Conservation (phyloP, 2,329 filamentous ascomycete species). For the Venturia oleaginea region DNA sequence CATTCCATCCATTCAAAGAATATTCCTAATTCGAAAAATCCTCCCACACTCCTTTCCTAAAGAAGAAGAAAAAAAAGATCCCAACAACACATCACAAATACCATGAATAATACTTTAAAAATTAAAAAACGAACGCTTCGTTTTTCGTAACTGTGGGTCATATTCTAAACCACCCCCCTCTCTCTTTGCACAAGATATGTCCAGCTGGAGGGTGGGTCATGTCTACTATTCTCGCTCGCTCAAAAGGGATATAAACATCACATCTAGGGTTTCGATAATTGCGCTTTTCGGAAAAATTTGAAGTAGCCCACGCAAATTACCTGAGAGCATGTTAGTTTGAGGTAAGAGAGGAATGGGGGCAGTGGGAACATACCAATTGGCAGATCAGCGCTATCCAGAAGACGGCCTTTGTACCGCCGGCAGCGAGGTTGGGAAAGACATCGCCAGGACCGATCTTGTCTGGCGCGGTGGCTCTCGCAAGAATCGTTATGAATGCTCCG, state of each 20-base stretch:
- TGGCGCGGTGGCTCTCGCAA: conserved; percentile 50
- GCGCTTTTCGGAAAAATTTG: conserved; percentile 49
- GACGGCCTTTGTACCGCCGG: conserved; percentile 37
- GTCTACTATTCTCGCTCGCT: neutral
- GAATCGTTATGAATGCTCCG: conserved; percentile 53
- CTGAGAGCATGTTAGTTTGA: conserved; percentile 30
- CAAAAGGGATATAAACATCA: neutral
- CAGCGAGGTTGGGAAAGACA: conserved; percentile 55
- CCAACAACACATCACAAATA: neutral
- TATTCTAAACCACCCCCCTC: neutral
- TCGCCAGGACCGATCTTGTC: conserved; percentile 52
- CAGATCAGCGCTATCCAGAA: conserved; percentile 50
- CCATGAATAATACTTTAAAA: neutral
- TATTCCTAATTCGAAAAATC: no score
- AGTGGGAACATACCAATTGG: neutral
- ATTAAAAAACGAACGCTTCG: neutral
- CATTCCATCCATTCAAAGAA: neutral
- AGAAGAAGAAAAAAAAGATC: neutral
- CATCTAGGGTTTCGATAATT: conserved; percentile 43
- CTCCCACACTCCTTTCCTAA: no score
- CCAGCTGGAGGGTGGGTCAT: neutral
- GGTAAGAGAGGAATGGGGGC: neutral
- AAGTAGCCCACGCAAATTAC: conserved; percentile 50
- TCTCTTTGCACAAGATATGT: neutral
- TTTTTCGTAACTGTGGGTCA: neutral